phyloP scores from a whole-genome alignment of 2,329 filamentous ascomycete genomes.

The Phialocephala sp. region DNA sequence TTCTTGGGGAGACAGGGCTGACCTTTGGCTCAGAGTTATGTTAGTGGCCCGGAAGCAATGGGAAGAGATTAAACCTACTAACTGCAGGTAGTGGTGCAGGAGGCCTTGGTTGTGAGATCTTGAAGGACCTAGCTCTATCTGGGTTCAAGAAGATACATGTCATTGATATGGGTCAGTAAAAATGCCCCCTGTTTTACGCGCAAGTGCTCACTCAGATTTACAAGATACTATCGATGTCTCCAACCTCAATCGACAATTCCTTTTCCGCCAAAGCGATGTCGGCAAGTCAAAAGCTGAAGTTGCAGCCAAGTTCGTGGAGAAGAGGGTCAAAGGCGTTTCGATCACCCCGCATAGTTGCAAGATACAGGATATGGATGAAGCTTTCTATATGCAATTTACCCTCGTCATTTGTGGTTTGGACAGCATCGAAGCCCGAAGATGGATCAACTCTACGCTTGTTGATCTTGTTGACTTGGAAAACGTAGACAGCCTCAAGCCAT shows the following conservation, averaged over 20 bases:
- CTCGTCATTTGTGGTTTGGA: slow-evolving; percentile 93
- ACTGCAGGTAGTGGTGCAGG: slow-evolving; percentile 75
- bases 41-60: slow-evolving; percentile 34
- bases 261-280: slow-evolving; percentile 91
- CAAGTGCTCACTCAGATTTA: slow-evolving; percentile 19
- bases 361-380: slow-evolving; percentile 96
- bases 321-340: slow-evolving; percentile 83
- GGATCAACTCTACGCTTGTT: slow-evolving; percentile 96
- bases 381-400: slow-evolving; percentile 97
- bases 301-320: slow-evolving; percentile 89
- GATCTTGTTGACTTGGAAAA: slow-evolving; percentile 86
- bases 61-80: slow-evolving; percentile 21
- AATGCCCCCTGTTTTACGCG: neutral
- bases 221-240: slow-evolving; percentile 98
- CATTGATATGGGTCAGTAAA: slow-evolving; percentile 88
- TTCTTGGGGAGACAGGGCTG: slow-evolving; percentile 30
- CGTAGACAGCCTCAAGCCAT: slow-evolving; percentile 85
- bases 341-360: slow-evolving; percentile 94
- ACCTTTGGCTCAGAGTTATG: slow-evolving; percentile 37
- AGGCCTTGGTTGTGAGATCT: slow-evolving; percentile 91
- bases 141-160: slow-evolving; percentile 98
- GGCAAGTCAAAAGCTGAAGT: slow-evolving; percentile 94
- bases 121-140: slow-evolving; percentile 94
- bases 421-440: slow-evolving; percentile 95
- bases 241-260: slow-evolving; percentile 95